These are phyloP conservation scores for Chlamydomonas sp. DNA, from an alignment of 139 green algal species.

Conservation along the genomic window DNA sequence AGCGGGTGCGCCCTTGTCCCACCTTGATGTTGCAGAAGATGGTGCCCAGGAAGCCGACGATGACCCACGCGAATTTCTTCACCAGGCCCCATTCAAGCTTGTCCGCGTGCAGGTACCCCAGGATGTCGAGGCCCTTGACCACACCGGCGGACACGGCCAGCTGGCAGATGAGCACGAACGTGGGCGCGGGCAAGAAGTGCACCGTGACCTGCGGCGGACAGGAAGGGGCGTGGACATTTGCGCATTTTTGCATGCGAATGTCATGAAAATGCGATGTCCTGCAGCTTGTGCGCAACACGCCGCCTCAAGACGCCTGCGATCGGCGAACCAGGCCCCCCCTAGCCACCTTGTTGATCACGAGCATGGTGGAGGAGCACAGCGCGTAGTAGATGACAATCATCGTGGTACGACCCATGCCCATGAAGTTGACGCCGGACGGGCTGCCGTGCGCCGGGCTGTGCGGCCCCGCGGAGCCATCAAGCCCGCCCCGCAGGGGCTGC, in stretches of 20 bases:
- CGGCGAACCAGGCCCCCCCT: too few relatives aligned
- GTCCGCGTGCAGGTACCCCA: constrained; percentile 18
- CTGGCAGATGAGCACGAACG: constrained; percentile 30
- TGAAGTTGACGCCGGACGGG: too few relatives aligned
- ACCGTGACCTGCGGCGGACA: constrained; percentile 20
- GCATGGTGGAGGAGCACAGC: constrained; percentile 28
- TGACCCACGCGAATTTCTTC: constrained; percentile 26
- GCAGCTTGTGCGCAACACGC: neutral
- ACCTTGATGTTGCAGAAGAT: constrained; percentile 41
- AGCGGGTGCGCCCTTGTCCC: too few relatives aligned
- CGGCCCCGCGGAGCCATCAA: too few relatives aligned
- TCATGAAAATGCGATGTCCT: neutral
- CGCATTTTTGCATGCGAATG: too few relatives aligned
- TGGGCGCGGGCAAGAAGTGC: constrained; percentile 23
- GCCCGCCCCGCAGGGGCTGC: too few relatives aligned
- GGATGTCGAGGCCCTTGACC: neutral
- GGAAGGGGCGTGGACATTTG: too few relatives aligned
- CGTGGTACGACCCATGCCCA: too few relatives aligned
- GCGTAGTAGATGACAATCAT: constrained; percentile 26
- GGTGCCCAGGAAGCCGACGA: constrained; percentile 28
- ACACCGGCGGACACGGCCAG: constrained; percentile 15
- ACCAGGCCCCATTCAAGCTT: constrained; percentile 21
- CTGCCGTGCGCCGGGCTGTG: too few relatives aligned
- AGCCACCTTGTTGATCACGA: constrained; percentile 35
- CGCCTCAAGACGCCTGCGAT: neutral